phyloP scores from a whole-genome alignment of 2,329 filamentous ascomycete species.

The Rhexocercosporidium sp. region DNA sequence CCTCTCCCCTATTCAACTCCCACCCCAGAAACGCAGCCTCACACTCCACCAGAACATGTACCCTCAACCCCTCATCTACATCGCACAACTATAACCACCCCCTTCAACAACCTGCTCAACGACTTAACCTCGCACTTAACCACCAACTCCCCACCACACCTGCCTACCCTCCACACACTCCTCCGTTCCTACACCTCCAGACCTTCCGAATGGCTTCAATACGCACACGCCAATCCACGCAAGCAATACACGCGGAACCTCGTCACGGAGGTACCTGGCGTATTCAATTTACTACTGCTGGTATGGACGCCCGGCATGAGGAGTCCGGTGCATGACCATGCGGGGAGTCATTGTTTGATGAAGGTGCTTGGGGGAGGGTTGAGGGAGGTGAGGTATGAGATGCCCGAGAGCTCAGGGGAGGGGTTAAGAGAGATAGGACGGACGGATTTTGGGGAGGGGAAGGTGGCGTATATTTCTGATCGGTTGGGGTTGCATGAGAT shows the following conservation, averaged over 20 bases:
- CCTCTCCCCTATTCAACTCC: background rate
- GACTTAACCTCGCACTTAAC: constrained; percentile 25
- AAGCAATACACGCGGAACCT: constrained; percentile 86
- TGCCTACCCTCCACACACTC: constrained; percentile 29
- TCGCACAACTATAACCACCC: constrained; percentile 10
- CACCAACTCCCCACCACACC: constrained; percentile 22
- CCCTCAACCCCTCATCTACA: background rate
- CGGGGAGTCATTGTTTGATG: constrained; percentile 92
- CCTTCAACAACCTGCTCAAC: constrained; percentile 31
- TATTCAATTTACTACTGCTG: constrained; percentile 70
- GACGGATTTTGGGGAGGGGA: constrained; percentile 65
- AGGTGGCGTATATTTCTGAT: constrained; percentile 92
- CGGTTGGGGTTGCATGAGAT: constrained; percentile 83
- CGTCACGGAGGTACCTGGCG: constrained; percentile 83
- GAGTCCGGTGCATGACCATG: constrained; percentile 87
- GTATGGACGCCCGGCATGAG: constrained; percentile 88
- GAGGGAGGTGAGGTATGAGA: constrained; percentile 75
- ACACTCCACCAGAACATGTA: background rate
- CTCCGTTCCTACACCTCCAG: constrained; percentile 34
- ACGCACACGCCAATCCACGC: constrained; percentile 70
- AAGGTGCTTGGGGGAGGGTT: constrained; percentile 81
- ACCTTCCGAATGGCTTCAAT: constrained; percentile 63
- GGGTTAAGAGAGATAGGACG: constrained; percentile 52
- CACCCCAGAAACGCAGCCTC: background rate
- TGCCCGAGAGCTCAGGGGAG: constrained; percentile 38